Conservation (phyloP, 2,329 filamentous ascomycete species). For the Calonectria pseudoturangicola region DNA sequence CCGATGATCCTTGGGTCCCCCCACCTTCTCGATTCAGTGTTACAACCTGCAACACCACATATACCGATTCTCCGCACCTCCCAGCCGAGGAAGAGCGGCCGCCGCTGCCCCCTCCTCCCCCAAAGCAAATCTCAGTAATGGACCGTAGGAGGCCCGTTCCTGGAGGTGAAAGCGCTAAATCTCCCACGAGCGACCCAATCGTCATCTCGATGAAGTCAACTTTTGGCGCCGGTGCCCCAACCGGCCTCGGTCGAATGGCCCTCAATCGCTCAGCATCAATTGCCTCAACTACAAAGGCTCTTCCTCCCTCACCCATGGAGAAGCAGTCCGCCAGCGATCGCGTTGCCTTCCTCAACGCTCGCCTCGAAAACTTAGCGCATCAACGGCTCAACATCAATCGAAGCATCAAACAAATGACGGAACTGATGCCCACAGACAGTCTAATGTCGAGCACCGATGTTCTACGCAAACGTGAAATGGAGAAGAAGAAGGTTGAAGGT, state of each 20-base stretch:
- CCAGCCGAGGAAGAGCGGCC: slow-evolving; percentile 50
- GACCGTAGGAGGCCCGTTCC: slow-evolving; percentile 58
- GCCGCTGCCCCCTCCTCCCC: slow-evolving; percentile 52
- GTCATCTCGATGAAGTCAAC: slow-evolving; percentile 56
- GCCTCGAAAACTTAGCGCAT: slow-evolving; percentile 78
- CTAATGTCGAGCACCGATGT: slow-evolving; percentile 81
- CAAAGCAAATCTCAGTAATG: slow-evolving; percentile 55
- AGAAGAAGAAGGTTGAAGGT: slow-evolving; percentile 80
- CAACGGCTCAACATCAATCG: slow-evolving; percentile 82
- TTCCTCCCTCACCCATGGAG: slow-evolving; percentile 78
- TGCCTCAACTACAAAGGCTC: slow-evolving; percentile 71
- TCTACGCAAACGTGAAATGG: slow-evolving; percentile 70
- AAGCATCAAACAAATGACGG: slow-evolving; percentile 85
- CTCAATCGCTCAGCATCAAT: slow-evolving; percentile 56
- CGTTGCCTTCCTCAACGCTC: slow-evolving; percentile 79
- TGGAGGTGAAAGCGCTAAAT: slow-evolving; percentile 49
- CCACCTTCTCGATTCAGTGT: slow-evolving; percentile 78
- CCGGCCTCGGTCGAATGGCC: slow-evolving; percentile 4
- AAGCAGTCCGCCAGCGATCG: slow-evolving; percentile 74
- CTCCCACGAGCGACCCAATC: slow-evolving; percentile 52
- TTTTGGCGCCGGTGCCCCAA: slow-evolving; percentile 29
- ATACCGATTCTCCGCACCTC: slow-evolving; percentile 53
- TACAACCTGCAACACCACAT: slow-evolving; percentile 76
- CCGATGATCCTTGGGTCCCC: slow-evolving; percentile 66
- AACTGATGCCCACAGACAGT: slow-evolving; percentile 83